A percentile compares a stretch with the other conserved stretches of the same genome.
These are phyloP conservation scores for Acidiella bohemica DNA, from an alignment of 495 filamentous ascomycete genomes.

Conservation along the genomic window DNA sequence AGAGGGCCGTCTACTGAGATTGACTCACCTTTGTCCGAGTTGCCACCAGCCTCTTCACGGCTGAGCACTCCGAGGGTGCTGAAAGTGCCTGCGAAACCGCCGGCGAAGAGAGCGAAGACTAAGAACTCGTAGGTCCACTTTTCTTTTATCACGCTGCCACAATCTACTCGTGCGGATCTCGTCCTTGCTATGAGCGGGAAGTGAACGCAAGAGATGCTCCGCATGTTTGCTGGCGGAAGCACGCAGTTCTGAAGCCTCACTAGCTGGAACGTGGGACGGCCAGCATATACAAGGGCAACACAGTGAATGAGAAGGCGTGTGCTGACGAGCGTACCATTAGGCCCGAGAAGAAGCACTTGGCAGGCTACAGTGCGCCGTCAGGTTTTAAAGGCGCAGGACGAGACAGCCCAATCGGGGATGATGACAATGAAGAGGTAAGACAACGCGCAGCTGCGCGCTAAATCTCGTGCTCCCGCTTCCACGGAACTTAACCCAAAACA, in stretches of 20 bases:
- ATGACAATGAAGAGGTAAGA: slow-evolving; percentile 32
- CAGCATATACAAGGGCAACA: no score
- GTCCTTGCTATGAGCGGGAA: no score
- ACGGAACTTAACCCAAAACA: slow-evolving; percentile 15
- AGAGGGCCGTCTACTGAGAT: slow-evolving; percentile 4
- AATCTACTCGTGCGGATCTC: neutral
- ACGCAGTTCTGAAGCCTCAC: neutral
- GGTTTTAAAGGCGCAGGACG: slow-evolving; percentile 24
- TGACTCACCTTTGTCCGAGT: slow-evolving; percentile 16
- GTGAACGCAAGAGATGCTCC: no score
- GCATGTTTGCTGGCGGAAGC: slow-evolving; percentile 8
- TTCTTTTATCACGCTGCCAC: neutral
- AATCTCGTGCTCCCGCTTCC: slow-evolving; percentile 14
- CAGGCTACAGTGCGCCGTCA: slow-evolving; percentile 28
- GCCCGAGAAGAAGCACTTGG: slow-evolving; percentile 31
- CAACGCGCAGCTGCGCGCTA: slow-evolving; percentile 18
- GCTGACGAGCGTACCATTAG: slow-evolving; percentile 13
- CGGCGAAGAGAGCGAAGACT: slow-evolving; percentile 41
- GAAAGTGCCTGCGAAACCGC: slow-evolving; percentile 36
- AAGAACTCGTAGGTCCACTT: slow-evolving; percentile 53
- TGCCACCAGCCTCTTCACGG: slow-evolving; percentile 12
- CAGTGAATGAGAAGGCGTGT: no score
- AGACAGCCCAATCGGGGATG: slow-evolving; percentile 28
- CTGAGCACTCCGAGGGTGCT: slow-evolving; percentile 20
- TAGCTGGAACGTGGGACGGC: neutral